Percentiles rank a stretch among this genome's conserved stretches.
Evolutionary conservation across 805 yeast species (phyloP).

Genomic region (Yamadazyma tumulicola): DNA sequence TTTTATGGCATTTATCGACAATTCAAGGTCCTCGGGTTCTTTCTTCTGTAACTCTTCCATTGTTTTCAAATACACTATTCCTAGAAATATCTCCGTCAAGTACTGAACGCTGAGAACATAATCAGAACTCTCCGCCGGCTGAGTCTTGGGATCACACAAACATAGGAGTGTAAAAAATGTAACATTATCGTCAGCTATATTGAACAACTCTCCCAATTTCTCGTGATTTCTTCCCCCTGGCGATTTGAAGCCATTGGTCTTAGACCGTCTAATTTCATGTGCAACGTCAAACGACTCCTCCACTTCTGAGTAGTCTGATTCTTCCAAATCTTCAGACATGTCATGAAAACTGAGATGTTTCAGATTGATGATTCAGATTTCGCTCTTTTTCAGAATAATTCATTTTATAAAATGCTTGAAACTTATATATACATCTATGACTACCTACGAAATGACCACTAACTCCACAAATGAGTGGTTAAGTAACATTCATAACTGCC

Average conservation of each 20-base stretch:
- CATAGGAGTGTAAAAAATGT: slow-evolving; percentile 19
- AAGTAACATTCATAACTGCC: slow-evolving; percentile 12
- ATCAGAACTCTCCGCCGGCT: slow-evolving; percentile 37
- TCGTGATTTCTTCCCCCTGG: slow-evolving; percentile 14
- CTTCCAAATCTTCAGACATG: no score
- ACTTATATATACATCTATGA: no score
- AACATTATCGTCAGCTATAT: slow-evolving; percentile 13
- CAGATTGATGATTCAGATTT: no score
- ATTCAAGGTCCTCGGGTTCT: not conserved
- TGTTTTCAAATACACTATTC: slow-evolving; percentile 4
- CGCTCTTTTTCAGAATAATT: no score
- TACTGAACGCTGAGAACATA: slow-evolving; percentile 5
- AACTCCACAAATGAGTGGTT: not conserved
- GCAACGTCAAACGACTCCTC: slow-evolving; percentile 3
- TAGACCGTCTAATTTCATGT: slow-evolving; percentile 2
- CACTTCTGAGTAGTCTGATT: slow-evolving; percentile 5
- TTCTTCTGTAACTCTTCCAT: not conserved
- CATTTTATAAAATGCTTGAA: no score
- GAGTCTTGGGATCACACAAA: slow-evolving; percentile 62
- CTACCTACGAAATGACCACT: no score
- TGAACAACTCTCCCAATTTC: slow-evolving; percentile 12
- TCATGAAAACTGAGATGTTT: no score
- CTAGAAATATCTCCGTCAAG: slow-evolving; percentile 4
- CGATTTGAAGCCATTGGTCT: slow-evolving; percentile 4
- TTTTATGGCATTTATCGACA: slow-evolving; percentile 25